Evolutionary conservation across 805 yeast species (phyloP).

Genomic region (Lachancea mirantina): DNA sequence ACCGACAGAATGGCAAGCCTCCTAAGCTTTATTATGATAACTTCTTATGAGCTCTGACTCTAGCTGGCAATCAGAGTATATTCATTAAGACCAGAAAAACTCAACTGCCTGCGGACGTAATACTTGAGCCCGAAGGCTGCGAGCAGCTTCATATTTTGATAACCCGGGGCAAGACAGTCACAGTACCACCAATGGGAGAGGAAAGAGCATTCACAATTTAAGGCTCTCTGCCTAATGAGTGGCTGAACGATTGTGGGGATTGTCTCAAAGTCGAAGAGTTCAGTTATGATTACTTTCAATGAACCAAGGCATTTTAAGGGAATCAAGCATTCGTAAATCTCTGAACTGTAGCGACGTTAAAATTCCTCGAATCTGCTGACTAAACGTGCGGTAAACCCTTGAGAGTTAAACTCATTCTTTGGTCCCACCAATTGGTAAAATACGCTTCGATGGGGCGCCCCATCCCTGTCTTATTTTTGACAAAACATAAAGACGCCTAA

Average conservation of each 20-base stretch:
- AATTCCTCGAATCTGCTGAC: slow-evolving; percentile 31
- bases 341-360: slow-evolving; percentile 29
- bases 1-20: slow-evolving; percentile 66
- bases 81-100: no score
- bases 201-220: slow-evolving; percentile 79
- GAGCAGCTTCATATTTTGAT: slow-evolving; percentile 79
- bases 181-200: slow-evolving; percentile 80
- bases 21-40: slow-evolving; percentile 51
- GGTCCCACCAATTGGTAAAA: no score
- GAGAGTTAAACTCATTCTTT: slow-evolving; percentile 15
- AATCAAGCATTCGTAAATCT: no score
- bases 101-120: slow-evolving; percentile 68
- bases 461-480: no score
- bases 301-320: slow-evolving; percentile 18
- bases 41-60: no score
- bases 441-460: no score
- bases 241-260: slow-evolving; percentile 55
- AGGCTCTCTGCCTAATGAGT: slow-evolving; percentile 43
- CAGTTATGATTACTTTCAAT: slow-evolving; percentile 17
- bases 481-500: no score
- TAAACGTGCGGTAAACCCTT: slow-evolving; percentile 36
- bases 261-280: slow-evolving; percentile 42
- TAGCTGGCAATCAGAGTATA: no score
- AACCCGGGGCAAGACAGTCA: slow-evolving; percentile 56
- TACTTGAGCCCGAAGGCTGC: slow-evolving; percentile 72